Evolutionary conservation across 1,284 basidiomycete species (phyloP).

Genomic region (Athelia psychrophila): DNA sequence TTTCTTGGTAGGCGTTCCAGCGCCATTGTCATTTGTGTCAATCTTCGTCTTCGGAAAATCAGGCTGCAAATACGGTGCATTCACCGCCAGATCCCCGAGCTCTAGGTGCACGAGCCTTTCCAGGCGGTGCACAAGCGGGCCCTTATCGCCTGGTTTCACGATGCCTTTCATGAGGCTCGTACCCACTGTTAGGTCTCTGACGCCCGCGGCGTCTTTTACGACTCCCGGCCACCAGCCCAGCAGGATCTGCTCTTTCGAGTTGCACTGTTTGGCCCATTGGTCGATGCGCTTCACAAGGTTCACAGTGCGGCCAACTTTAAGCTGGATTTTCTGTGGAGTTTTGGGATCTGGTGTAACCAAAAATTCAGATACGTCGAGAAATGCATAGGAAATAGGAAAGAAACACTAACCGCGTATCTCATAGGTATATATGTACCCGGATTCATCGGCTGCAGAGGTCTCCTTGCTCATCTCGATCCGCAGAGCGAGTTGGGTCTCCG

Average conservation of each 20-base stretch:
- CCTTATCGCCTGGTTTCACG: constrained; percentile 51
- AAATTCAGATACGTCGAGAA: constrained; percentile 13
- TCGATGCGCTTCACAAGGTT: constrained; percentile 52
- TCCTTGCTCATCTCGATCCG: constrained; percentile 70
- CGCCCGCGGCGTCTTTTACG: constrained; percentile 23
- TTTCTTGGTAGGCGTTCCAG: constrained; percentile 10
- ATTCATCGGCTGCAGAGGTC: constrained; percentile 52
- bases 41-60: constrained; percentile 37
- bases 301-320: constrained; percentile 52
- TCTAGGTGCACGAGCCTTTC: constrained; percentile 78
- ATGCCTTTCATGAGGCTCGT: constrained; percentile 40
- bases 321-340: constrained; percentile 30
- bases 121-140: constrained; percentile 40
- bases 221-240: constrained; percentile 51
- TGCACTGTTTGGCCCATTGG: constrained; percentile 72
- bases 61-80: constrained; percentile 56
- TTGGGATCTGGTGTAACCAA: constrained; percentile 24
- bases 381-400: constrained; percentile 27
- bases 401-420: constrained; percentile 59
- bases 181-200: background rate
- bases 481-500: constrained; percentile 59
- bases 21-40: constrained; percentile 12
- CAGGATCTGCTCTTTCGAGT: constrained; percentile 45
- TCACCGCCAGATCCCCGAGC: constrained; percentile 60
- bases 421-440: constrained; percentile 77